Evolutionary conservation across 495 filamentous ascomycete genomes (phyloP).

Genomic region (Astrothelium macrocarpum): DNA sequence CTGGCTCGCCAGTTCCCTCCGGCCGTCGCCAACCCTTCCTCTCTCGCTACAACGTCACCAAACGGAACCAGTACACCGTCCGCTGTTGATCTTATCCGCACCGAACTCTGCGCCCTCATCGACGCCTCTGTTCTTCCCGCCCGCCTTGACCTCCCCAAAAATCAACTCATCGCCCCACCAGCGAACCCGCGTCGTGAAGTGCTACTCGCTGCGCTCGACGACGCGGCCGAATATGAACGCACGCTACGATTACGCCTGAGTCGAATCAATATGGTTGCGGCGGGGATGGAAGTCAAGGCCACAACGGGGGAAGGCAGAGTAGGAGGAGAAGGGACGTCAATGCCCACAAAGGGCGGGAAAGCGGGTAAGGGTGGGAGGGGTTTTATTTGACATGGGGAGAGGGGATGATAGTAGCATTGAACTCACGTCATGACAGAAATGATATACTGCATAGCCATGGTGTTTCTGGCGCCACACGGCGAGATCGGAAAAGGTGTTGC

Average conservation of each 20-base stretch:
- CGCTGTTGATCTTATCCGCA: slow-evolving; percentile 51
- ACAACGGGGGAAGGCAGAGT: neutral
- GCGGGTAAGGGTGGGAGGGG: too few species aligned
- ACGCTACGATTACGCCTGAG: slow-evolving; percentile 65
- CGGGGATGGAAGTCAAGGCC: slow-evolving; percentile 53
- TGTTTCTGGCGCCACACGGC: neutral
- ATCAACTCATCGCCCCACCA: slow-evolving; percentile 61
- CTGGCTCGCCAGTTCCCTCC: slow-evolving; percentile 30
- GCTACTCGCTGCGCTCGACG: slow-evolving; percentile 55
- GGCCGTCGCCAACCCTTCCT: neutral
- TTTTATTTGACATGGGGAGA: too few species aligned
- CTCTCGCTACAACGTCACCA: neutral
- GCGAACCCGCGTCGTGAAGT: slow-evolving; percentile 55
- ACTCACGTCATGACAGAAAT: neutral
- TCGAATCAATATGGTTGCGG: slow-evolving; percentile 60
- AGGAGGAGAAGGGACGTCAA: neutral
- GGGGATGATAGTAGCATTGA: too few species aligned
- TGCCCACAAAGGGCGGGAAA: neutral
- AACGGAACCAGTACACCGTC: too few species aligned
- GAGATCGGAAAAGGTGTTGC: neutral
- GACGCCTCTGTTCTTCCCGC: slow-evolving; percentile 59
- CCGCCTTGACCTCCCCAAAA: slow-evolving; percentile 73
- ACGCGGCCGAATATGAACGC: slow-evolving; percentile 59
- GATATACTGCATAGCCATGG: neutral
- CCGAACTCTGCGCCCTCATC: slow-evolving; percentile 72